phyloP scores from a whole-genome alignment of 2,329 filamentous ascomycete genomes.

The Hypoxylon sp. region DNA sequence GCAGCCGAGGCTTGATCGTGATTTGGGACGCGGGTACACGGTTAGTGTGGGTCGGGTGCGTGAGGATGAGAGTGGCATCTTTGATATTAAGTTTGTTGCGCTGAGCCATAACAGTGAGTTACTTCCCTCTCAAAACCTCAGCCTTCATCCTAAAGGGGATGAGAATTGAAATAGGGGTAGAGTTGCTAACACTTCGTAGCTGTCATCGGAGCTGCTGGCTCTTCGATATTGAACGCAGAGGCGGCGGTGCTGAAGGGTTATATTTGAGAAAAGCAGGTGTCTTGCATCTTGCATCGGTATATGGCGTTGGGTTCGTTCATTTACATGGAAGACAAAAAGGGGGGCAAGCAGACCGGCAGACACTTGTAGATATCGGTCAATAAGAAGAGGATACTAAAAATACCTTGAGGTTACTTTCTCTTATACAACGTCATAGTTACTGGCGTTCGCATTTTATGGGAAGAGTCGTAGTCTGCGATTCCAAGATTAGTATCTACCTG shows the following conservation, averaged over 20 bases:
- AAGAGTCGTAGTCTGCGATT: neutral
- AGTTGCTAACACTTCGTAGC: conserved; percentile 62
- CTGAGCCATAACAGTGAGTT: conserved; percentile 82
- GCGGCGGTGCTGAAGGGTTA: conserved; percentile 92
- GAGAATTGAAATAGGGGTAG: neutral
- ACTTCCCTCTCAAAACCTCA: neutral
- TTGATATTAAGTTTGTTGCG: conserved; percentile 95
- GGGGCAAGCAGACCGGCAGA: neutral
- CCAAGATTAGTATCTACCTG: neutral
- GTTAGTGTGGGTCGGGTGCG: conserved; percentile 91
- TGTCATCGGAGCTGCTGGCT: conserved; percentile 95
- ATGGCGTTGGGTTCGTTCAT: conserved; percentile 31
- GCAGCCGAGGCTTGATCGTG: conserved; percentile 90
- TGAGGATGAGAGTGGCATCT: conserved; percentile 88
- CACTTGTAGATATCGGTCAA: conserved; percentile 2
- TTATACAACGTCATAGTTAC: neutral
- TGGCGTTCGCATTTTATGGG: neutral
- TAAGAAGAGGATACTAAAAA: conserved; percentile 1
- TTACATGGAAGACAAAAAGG: conserved; percentile 18
- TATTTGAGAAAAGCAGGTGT: conserved; percentile 63
- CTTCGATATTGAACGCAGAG: conserved; percentile 94
- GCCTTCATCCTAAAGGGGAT: neutral
- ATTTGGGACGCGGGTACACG: conserved; percentile 87
- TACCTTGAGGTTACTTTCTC: neutral
- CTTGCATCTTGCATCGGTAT: conserved; percentile 17